Percentiles rank a stretch among this genome's conserved stretches.
Conservation (phyloP, 768 basidiomycete species). For the Baorangia bicolor region DNA sequence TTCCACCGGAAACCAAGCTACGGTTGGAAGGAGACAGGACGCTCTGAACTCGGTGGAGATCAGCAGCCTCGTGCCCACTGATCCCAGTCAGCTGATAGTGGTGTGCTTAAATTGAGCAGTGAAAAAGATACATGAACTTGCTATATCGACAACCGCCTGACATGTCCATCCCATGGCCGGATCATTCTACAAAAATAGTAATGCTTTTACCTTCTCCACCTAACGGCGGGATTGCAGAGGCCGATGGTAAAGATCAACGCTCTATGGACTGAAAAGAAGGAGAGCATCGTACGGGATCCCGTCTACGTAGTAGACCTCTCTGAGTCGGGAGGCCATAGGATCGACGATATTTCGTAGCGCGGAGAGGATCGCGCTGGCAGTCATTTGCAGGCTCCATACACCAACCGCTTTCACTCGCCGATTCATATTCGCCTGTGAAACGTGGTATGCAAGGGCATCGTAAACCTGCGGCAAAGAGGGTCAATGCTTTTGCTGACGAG, state of each 20-base stretch:
- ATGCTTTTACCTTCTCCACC: slow-evolving; percentile 8
- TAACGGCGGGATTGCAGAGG: background rate
- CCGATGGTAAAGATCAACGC: slow-evolving; percentile 8
- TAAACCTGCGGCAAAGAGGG: slow-evolving; percentile 54
- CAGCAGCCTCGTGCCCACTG: background rate
- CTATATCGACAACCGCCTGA: background rate
- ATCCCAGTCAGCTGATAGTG: background rate
- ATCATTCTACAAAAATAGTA: background rate
- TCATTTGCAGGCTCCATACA: slow-evolving; percentile 93
- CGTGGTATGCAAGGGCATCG: slow-evolving; percentile 93
- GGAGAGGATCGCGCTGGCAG: slow-evolving; percentile 80
- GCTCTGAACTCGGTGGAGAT: background rate
- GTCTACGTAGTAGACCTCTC: slow-evolving; percentile 32
- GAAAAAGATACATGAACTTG: background rate
- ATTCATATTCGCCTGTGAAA: slow-evolving; percentile 86
- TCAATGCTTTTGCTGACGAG: background rate
- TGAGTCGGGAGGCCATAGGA: slow-evolving; percentile 43
- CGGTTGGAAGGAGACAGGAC: too few species aligned
- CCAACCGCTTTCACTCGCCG: slow-evolving; percentile 88
- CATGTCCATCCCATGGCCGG: background rate
- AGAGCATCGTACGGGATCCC: slow-evolving; percentile 33
- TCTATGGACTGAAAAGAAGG: slow-evolving; percentile 24
- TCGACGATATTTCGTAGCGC: slow-evolving; percentile 77
- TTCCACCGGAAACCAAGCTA: too few species aligned
- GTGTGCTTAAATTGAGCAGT: slow-evolving; percentile 2